Evolutionary conservation across 2,329 filamentous ascomycete genomes (phyloP).

Genomic region (Fulvia fulva): DNA sequence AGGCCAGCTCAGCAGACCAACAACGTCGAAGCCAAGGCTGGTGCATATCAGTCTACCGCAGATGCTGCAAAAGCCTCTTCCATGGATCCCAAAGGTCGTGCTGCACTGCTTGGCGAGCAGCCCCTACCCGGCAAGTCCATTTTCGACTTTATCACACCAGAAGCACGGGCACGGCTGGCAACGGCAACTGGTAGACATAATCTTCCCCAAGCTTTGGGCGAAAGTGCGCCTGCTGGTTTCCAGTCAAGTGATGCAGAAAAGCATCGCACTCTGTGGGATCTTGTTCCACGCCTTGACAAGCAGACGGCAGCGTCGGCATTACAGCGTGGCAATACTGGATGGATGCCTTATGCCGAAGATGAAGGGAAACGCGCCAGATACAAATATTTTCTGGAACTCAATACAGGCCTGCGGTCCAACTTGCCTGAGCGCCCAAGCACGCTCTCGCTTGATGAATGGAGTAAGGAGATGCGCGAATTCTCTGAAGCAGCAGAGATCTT

Average conservation of each 20-base stretch:
- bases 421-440: slow-evolving; percentile 55
- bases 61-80: slow-evolving; percentile 74
- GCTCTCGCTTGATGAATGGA: slow-evolving; percentile 66
- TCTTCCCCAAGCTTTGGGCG: slow-evolving; percentile 72
- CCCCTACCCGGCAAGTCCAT: slow-evolving; percentile 86
- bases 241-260: slow-evolving; percentile 61
- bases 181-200: slow-evolving; percentile 69
- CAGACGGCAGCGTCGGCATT: slow-evolving; percentile 44
- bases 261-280: slow-evolving; percentile 50
- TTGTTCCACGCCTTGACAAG: slow-evolving; percentile 44
- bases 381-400: slow-evolving; percentile 72
- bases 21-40: slow-evolving; percentile 22
- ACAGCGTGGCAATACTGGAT: slow-evolving; percentile 53
- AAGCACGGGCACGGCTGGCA: slow-evolving; percentile 72
- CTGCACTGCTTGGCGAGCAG: slow-evolving; percentile 74
- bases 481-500: slow-evolving; percentile 72
- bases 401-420: slow-evolving; percentile 58
- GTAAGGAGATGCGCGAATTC: slow-evolving; percentile 76
- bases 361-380: slow-evolving; percentile 77
- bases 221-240: slow-evolving; percentile 64
- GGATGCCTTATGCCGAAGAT: slow-evolving; percentile 82
- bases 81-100: slow-evolving; percentile 71
- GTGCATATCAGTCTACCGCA: slow-evolving; percentile 60
- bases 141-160: slow-evolving; percentile 83
- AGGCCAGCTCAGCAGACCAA: slow-evolving; percentile 51